Base-by-base conservation (phyloP, 2,329 filamentous ascomycete species). In the Dothistroma pini region DNA sequence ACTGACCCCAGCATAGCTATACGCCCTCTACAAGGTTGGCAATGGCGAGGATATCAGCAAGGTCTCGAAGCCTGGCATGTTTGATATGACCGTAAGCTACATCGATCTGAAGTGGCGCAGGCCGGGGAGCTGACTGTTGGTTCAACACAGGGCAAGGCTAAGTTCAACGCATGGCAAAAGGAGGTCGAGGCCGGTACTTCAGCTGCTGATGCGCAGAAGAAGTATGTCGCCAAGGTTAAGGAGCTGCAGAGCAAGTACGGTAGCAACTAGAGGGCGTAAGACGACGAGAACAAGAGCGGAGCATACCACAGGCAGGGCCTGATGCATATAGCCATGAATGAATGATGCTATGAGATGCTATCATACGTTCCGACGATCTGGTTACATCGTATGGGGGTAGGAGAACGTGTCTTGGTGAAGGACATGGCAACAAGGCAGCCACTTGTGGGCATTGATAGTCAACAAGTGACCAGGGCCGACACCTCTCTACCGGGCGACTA, bases 131-230 rank as follows among this genome's bases (percentile, higher is more conserved):
- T 54, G 25, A 47, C 29, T 31, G 1, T 12, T 19, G 22, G n/a
- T 11, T 21, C 14, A 16, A 10, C 11, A 29, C 25, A 75, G 73
- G 72, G 68, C 62, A 96, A 95, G 80, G 86, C 86, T 71, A 96
- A 96, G 84, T 85, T 87, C 79, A 83, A 81, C 70, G 86, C 88
- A 58, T 96, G 91, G 91, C 79, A 91, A 78, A 83, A 86, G 73
- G 71, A 86, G 64, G 84, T 85, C 71, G 84, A 92, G 63, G 82
- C 86, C 62, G 84, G 83, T 55, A 74, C 86, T 68, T 84, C 82
- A 9, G 72, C 84, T 63, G 83, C 88, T 66, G 76, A 86, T 66
- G 92, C 92, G 21, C 89, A 96, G 84, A 81, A 85, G 75, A 80
- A 84, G 73, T 97, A 96, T 78, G 84, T 96, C 70, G 80, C 82